Conservation (phyloP, 1,139 yeast species). For the Ashbya aceris region DNA sequence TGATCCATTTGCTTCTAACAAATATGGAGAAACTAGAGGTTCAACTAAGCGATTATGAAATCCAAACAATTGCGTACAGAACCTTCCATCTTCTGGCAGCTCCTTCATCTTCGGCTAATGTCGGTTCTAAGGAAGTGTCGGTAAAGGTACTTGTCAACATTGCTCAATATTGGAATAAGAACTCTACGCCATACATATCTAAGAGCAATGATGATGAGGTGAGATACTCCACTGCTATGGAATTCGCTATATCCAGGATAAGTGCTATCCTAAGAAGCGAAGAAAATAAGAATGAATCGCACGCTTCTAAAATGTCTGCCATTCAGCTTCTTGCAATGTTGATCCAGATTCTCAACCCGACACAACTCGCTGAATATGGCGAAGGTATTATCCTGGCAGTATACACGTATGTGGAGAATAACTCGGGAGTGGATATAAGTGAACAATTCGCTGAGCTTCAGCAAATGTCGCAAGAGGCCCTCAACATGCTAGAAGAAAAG, state of each 20-base stretch:
- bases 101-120: slow-evolving; percentile 55
- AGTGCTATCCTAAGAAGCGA: slow-evolving; percentile 62
- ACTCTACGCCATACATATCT: slow-evolving; percentile 32
- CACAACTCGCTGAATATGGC: slow-evolving; percentile 34
- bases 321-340: slow-evolving; percentile 53
- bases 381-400: slow-evolving; percentile 52
- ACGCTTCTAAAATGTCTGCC: slow-evolving; percentile 55
- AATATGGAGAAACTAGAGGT: slow-evolving; percentile 33
- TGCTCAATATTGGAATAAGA: slow-evolving; percentile 52
- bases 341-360: slow-evolving; percentile 40
- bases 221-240: slow-evolving; percentile 39
- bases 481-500: slow-evolving; percentile 56
- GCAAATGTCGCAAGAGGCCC: slow-evolving; percentile 56
- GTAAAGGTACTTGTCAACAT: slow-evolving; percentile 60
- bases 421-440: slow-evolving; percentile 31
- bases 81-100: slow-evolving; percentile 74
- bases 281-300: slow-evolving; percentile 41
- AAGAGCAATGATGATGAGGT: slow-evolving; percentile 23
- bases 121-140: slow-evolving; percentile 45
- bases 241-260: slow-evolving; percentile 53
- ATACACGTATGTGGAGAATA: slow-evolving; percentile 41
- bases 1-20: slow-evolving; percentile 45
- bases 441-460: slow-evolving; percentile 44
- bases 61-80: slow-evolving; percentile 61
- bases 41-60: slow-evolving; percentile 29